phyloP scores from a whole-genome alignment of 768 basidiomycete genomes.

The Clavaria fumosa region DNA sequence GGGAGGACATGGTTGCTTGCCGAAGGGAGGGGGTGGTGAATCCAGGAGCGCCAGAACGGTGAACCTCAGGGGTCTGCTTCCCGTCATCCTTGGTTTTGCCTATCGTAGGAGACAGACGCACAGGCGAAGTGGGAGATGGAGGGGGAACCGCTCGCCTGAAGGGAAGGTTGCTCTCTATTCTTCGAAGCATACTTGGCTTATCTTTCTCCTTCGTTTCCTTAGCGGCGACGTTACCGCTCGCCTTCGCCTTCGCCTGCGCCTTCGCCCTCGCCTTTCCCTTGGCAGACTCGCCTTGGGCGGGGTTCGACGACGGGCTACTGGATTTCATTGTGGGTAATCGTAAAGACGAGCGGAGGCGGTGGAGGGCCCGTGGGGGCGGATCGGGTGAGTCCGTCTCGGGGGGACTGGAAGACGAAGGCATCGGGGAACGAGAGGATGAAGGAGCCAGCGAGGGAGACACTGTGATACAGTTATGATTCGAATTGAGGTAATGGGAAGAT shows the following conservation, averaged over 20 bases:
- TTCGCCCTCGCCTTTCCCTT: slow-evolving; percentile 21
- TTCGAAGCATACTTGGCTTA: slow-evolving; percentile 30
- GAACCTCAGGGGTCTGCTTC: background rate
- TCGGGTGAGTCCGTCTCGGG: slow-evolving; percentile 20
- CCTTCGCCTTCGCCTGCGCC: slow-evolving; percentile 35
- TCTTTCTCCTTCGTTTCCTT: slow-evolving; percentile 25
- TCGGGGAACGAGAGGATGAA: slow-evolving; percentile 19
- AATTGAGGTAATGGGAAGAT: slow-evolving; percentile 19
- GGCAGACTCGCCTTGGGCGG: slow-evolving; percentile 34
- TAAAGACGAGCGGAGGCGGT: slow-evolving; percentile 48
- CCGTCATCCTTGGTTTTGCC: slow-evolving; percentile 21
- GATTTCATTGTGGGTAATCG: too few relatives aligned
- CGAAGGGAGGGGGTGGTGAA: slow-evolving; percentile 54
- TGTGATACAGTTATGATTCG: slow-evolving; percentile 22
- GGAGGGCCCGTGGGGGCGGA: slow-evolving; percentile 37
- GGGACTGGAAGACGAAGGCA: slow-evolving; percentile 17
- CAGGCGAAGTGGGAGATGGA: slow-evolving; percentile 24
- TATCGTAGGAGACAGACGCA: slow-evolving; percentile 14
- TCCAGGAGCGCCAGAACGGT: slow-evolving; percentile 10
- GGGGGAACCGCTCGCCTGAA: slow-evolving; percentile 30
- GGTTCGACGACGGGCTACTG: too few relatives aligned
- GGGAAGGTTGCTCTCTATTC: slow-evolving; percentile 34
- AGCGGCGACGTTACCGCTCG: slow-evolving; percentile 21
- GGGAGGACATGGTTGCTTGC: slow-evolving; percentile 61
- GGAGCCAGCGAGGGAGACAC: slow-evolving; percentile 29